Evolutionary conservation across 345 rosid genomes (phyloP), one percentile per base, ranked within the genome.

Genomic region (Limnanthes douglasii): DNA sequence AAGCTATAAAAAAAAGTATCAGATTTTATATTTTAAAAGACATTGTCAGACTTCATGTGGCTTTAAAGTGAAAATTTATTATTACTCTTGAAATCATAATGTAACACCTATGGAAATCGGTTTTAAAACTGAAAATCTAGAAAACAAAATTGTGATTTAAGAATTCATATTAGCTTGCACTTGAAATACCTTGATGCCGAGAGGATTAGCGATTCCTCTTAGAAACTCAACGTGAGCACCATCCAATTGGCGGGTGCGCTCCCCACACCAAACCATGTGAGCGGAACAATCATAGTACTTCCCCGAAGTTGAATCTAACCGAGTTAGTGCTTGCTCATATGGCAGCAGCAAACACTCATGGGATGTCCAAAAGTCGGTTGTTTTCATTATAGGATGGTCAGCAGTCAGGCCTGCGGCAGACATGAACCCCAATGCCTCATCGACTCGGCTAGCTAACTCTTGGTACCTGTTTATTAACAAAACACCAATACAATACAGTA

Each of bases 401-500:
- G 49, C 35, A 5, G 73, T 66, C 25, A 73, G 68, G 32, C 70
- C 81, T 21, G 70, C 64, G 10, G 76, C 76, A 62, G 70, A 59
- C 76, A 73, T 68, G 59, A 73, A 73, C 8, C 81, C 81, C 38
- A 73, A 56, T 41, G 81, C 73, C 70, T 69, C 76, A 34, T 73
- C 81, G 12, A 73, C 76, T 16, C 68, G 51, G 43, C 54, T 39
- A 6, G 66, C 81, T 37, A 73, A 37, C 42, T 69, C 81, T 35
- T 65, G 60, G 51, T 69, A 73, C 57, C 80, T 72, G 11, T 12
- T 9, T 22, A 39, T n/a, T n/a, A n/a, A n/a, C n/a, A n/a, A n/a
- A n/a, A n/a, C n/a, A n/a, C n/a, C n/a, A n/a, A n/a, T n/a, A n/a
- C n/a, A n/a, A n/a, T n/a, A n/a, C n/a, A n/a, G n/a, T n/a, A n/a